Evolutionary conservation across 441 rosid species (phyloP), one percentile per base, ranked within the genome.

Genomic region (Gossypium armourianum): DNA sequence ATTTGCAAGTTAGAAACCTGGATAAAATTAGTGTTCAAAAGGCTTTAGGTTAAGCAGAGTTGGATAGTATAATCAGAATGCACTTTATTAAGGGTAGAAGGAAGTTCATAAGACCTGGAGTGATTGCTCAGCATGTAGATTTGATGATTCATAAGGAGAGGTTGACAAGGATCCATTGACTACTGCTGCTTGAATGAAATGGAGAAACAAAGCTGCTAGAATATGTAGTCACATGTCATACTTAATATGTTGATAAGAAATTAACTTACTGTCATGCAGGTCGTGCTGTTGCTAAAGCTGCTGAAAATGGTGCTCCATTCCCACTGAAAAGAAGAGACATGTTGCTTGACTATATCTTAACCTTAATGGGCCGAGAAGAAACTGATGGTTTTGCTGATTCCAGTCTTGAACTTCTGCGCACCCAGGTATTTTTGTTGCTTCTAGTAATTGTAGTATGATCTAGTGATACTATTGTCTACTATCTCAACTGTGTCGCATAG

Each of bases 321-420:
- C 97, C 97, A 15, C 76, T 94, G 75, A 89, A 92, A 85, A 89
- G 80, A 82, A 88, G 99, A 78, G 99, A 94, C 72, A 78, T 64
- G 75, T 73, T 94, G 79, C 97, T 94, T 71, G 97, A 94, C 79
- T 94, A 86, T 80, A 86, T 89, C 78, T 80, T 94, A 79, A 94
- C 99, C 70, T 83, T 94, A 80, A 94, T 94, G 99, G 99, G 99
- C 45, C 81, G 90, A 74, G 97, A 94, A 79, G 92, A 90, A 62
- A 83, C 76, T 78, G 96, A 92, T 75, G 87, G 78, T 76, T 88
- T 88, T 85, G 80, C 87, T 82, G 99, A 94, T 80, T 89, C 94
- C 75, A 89, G 88, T 85, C 91, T 90, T 76, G 99, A 94, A 83
- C 87, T 90, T 81, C 75, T 92, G 75, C 91, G 53, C 69, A 92